These are phyloP conservation scores for Saksenaea vasiformis DNA, from an alignment of 371 early-diverging fungal species.

Conservation along the genomic window DNA sequence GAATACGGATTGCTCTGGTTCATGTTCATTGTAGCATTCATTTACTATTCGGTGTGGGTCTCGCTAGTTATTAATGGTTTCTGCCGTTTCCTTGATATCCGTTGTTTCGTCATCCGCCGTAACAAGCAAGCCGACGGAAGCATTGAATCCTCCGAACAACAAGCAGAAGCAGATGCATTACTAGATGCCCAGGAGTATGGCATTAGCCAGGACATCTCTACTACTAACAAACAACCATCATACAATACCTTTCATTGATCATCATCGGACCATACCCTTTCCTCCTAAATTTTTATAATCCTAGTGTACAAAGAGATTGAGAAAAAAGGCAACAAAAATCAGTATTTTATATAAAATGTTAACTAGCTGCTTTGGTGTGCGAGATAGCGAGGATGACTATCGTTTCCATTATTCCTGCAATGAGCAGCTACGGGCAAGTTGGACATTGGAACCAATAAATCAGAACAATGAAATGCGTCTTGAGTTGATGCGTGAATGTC, in stretches of 20 bases:
- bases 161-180: slow-evolving; percentile 6
- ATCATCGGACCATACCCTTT: not conserved
- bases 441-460: too few relatives aligned
- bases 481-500: too few relatives aligned
- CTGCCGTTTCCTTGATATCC: slow-evolving; percentile 82
- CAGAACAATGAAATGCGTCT: too few relatives aligned
- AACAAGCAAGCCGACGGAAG: slow-evolving; percentile 13
- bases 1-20: slow-evolving; percentile 21
- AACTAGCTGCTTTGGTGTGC: too few relatives aligned
- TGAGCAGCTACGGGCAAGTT: too few relatives aligned
- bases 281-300: not conserved
- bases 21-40: slow-evolving; percentile 4
- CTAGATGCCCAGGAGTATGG: slow-evolving; percentile 11
- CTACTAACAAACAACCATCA: not conserved
- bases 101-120: slow-evolving; percentile 73
- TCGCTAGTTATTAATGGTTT: slow-evolving; percentile 82
- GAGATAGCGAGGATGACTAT: too few relatives aligned
- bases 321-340: too few relatives aligned
- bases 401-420: too few relatives aligned
- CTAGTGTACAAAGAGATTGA: not conserved
- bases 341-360: too few relatives aligned
- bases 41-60: slow-evolving; percentile 63
- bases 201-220: not conserved
- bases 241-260: not conserved
- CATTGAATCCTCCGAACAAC: slow-evolving; percentile 4